Percentiles rank a stretch among this genome's conserved stretches.
Conservation (phyloP, 1,284 basidiomycete species). For the Vanrija sp. region DNA sequence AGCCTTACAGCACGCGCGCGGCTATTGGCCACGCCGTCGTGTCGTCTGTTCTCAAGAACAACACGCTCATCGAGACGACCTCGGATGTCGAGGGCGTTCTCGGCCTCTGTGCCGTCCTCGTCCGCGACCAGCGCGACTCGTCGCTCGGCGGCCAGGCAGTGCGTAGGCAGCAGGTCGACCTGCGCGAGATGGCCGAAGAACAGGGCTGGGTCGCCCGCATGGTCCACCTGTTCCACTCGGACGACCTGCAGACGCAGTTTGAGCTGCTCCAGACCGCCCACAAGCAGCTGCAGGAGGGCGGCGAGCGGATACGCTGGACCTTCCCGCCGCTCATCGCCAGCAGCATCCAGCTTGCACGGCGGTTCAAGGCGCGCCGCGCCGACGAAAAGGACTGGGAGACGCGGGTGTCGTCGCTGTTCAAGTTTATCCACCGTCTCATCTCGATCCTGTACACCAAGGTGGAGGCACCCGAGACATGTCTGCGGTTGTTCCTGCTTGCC, state of each 20-base stretch:
- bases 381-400: constrained; percentile 73
- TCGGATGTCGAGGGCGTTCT: constrained; percentile 89
- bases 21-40: constrained; percentile 88
- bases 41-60: constrained; percentile 87
- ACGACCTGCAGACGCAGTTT: constrained; percentile 77
- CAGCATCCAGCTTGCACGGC: constrained; percentile 79
- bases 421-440: constrained; percentile 85
- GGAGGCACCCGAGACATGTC: constrained; percentile 80
- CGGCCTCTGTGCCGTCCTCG: constrained; percentile 82
- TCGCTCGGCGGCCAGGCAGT: constrained; percentile 49
- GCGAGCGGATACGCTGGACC: constrained; percentile 87
- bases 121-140: constrained; percentile 78
- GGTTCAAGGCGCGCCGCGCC: constrained; percentile 69
- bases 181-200: constrained; percentile 89
- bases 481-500: constrained; percentile 87
- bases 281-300: constrained; percentile 80
- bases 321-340: constrained; percentile 90
- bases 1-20: constrained; percentile 81
- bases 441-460: constrained; percentile 86
- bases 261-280: constrained; percentile 79
- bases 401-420: constrained; percentile 76
- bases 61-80: constrained; percentile 82
- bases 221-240: constrained; percentile 86
- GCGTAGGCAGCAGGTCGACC: constrained; percentile 55
- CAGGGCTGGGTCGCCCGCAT: constrained; percentile 95